phyloP scores from a whole-genome alignment of 2,329 filamentous ascomycete species.

The Hymenoscyphus fructigenus region DNA sequence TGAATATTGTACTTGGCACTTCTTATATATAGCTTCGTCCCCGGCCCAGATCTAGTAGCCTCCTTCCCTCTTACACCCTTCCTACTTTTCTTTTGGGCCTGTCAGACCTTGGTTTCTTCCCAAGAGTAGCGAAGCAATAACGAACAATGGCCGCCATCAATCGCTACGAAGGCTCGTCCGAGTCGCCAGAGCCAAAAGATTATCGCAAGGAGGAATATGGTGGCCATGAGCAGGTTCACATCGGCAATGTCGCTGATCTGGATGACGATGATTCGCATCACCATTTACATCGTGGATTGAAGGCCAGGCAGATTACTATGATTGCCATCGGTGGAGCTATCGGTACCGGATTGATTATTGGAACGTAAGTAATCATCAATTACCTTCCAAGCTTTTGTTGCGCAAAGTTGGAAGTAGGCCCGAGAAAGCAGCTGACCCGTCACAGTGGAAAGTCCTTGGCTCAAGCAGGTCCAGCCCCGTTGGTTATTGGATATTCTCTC shows the following conservation, averaged over 20 bases:
- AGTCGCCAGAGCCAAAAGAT: constrained; percentile 12
- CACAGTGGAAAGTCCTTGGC: constrained; percentile 41
- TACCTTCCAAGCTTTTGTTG: not conserved
- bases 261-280: constrained; percentile 39
- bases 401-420: not conserved
- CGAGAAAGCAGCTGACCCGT: constrained; percentile 15
- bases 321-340: constrained; percentile 69
- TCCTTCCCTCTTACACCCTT: not conserved
- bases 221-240: constrained; percentile 10
- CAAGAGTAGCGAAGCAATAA: not conserved
- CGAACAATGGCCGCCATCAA: constrained; percentile 18
- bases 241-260: constrained; percentile 8
- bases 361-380: constrained; percentile 42
- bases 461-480: constrained; percentile 58
- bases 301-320: constrained; percentile 56
- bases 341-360: constrained; percentile 70
- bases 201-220: constrained; percentile 8
- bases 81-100: not conserved
- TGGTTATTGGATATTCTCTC: constrained; percentile 69
- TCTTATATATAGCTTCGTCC: not conserved
- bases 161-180: constrained; percentile 20
- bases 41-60: not conserved
- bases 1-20: not conserved
- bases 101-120: not conserved
- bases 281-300: constrained; percentile 49